Evolutionary conservation across 768 basidiomycete species (phyloP), one percentile per base, ranked within the genome.

Genomic region (Kwoniella mangroviensis): DNA sequence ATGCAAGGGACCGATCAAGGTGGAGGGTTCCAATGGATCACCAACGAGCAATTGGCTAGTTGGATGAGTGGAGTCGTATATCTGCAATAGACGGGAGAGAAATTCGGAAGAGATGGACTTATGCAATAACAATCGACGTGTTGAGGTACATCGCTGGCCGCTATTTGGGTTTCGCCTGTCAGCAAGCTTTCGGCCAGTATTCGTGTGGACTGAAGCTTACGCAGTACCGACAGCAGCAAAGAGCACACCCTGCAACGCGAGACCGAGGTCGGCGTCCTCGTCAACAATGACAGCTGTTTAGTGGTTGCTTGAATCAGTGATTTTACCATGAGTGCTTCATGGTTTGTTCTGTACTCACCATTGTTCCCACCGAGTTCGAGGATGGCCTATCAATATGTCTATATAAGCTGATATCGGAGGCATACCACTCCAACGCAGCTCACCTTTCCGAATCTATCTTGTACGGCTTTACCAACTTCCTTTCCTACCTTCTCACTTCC

Each of bases 351-450:
- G 24, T 4, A 49, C 86, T 64, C 83, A 93, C 93, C 93, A 79
- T 98, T 98, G 84, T 98, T 98, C 43, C 96, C 96, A 26, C 95
- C 95, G 2, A 98, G 86, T 81, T 98, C 96, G 26, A 98, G 87
- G 22, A 98, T 88, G 22, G 73, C 67, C 80, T 80, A 54, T 34
- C 34, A 34, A 34, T 34, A 34, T 34, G 60, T 74, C 63, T 61
- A 26, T 9, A 26, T 19, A n/a, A 26, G 19, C n/a, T n/a, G n/a
- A n/a, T n/a, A n/a, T n/a, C n/a, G n/a, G n/a, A n/a, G n/a, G n/a
- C n/a, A n/a, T n/a, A n/a, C n/a, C n/a, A n/a, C n/a, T n/a, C 56
- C 26, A 63, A 51, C 42, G n/a, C 21, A 28, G 43, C 43, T 45
- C 40, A 89, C 86, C 84, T 96, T 93, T 21, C 94, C 95, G 82